Conservation (phyloP, 1,139 yeast genomes). For the Yamadazyma pseudoaaseri region DNA sequence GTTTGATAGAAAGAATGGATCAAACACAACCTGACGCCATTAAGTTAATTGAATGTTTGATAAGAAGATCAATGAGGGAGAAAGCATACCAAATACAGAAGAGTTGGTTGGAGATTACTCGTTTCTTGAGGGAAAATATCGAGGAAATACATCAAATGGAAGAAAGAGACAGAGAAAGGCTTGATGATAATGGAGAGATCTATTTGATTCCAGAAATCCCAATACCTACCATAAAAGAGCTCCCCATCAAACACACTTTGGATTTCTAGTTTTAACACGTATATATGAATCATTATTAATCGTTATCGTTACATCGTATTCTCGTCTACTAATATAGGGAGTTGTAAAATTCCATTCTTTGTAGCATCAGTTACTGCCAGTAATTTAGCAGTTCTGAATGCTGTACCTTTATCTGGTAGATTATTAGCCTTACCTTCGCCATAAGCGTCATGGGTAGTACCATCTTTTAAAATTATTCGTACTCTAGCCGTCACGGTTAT, state of each 20-base stretch:
- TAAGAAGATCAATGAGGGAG: slow-evolving; percentile 69
- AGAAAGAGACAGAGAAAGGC: slow-evolving; percentile 82
- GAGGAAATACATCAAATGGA: slow-evolving; percentile 77
- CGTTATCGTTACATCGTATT: background rate
- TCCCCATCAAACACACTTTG: slow-evolving; percentile 54
- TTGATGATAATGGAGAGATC: slow-evolving; percentile 84
- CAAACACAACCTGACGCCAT: slow-evolving; percentile 75
- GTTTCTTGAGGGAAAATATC: slow-evolving; percentile 54
- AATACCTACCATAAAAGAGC: slow-evolving; percentile 57
- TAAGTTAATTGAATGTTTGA: slow-evolving; percentile 69
- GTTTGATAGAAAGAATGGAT: slow-evolving; percentile 79
- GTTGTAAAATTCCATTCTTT: slow-evolving; percentile 36
- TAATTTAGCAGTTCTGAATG: slow-evolving; percentile 48
- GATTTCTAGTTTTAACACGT: slow-evolving; percentile 40
- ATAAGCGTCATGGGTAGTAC: slow-evolving; percentile 34
- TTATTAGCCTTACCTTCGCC: slow-evolving; percentile 44
- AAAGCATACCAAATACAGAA: slow-evolving; percentile 84
- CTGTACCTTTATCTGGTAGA: slow-evolving; percentile 30
- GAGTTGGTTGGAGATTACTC: slow-evolving; percentile 58
- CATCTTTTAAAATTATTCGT: slow-evolving; percentile 47
- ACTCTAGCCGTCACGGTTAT: slow-evolving; percentile 28
- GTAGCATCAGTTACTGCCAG: slow-evolving; percentile 53
- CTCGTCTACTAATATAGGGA: slow-evolving; percentile 12
- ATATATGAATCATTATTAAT: background rate
- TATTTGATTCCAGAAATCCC: slow-evolving; percentile 75